Percentiles rank a stretch among this genome's conserved stretches.
Conservation (phyloP, 2,329 filamentous ascomycete species). For the Neonectria sp. region DNA sequence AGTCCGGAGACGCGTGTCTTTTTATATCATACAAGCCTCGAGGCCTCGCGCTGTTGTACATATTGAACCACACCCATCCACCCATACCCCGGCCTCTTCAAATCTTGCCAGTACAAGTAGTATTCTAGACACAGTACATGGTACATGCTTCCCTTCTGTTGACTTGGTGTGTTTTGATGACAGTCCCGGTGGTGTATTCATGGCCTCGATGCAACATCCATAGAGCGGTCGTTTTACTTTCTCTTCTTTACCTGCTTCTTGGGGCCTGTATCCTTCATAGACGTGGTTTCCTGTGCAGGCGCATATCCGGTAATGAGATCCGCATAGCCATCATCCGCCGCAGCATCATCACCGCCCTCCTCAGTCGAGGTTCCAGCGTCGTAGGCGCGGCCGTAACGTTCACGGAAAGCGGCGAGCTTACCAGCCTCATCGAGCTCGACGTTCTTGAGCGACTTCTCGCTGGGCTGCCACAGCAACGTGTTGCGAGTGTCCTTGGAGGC, state of each 20-base stretch:
- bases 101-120: slow-evolving; percentile 28
- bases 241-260: slow-evolving; percentile 64
- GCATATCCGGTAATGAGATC: slow-evolving; percentile 69
- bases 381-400: slow-evolving; percentile 86
- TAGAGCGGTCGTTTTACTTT: slow-evolving; percentile 55
- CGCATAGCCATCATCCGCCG: slow-evolving; percentile 49
- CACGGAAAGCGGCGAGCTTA: slow-evolving; percentile 86
- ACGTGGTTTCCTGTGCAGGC: slow-evolving; percentile 52
- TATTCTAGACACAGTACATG: slow-evolving; percentile 41
- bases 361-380: slow-evolving; percentile 69
- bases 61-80: slow-evolving; percentile 47
- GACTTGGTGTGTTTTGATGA: slow-evolving; percentile 10
- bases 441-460: slow-evolving; percentile 83
- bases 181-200: slow-evolving; percentile 9
- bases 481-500: slow-evolving; percentile 89
- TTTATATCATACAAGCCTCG: slow-evolving; percentile 56
- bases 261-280: slow-evolving; percentile 54
- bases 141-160: background rate
- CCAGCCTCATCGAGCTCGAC: slow-evolving; percentile 97
- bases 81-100: slow-evolving; percentile 34
- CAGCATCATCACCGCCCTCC: slow-evolving; percentile 42
- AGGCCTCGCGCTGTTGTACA: slow-evolving; percentile 53
- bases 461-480: slow-evolving; percentile 92
- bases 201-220: no score
- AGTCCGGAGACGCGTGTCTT: slow-evolving; percentile 47